Evolutionary conservation across 495 filamentous ascomycete species (phyloP), one percentile per base, ranked within the genome.

Genomic region (Cryomyces antarcticus): DNA sequence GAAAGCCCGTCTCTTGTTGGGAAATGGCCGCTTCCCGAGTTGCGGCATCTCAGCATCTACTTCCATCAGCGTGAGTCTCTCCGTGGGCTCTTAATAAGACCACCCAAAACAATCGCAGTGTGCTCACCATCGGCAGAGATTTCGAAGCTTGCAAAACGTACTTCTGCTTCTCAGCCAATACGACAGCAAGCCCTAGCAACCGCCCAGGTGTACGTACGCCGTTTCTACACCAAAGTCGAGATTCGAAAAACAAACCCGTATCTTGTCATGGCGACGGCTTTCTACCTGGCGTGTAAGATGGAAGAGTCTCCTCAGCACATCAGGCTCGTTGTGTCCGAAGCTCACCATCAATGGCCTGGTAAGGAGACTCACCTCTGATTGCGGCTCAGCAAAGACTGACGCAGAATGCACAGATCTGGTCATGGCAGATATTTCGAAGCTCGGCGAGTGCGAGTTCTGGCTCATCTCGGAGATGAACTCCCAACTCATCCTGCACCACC

Each of bases 241-340:
- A 82, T 96, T 50, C 76, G 89, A 43, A 76, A 78, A 37, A 96
- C 88, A 24, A 97, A 95, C 51, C 88, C 89, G 11, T 93, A 92
- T 60, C 74, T 96, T 11, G 71, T 96, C 38, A 66, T 94, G 47
- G 76, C 82, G 28, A 96, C 89, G 4, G 84, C 88, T 28, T 65
- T 96, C 47, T 97, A 97, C 61, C 68, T 97, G 31, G 89, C 92
- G 39, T 93, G 86, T 64, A 97, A 97, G 62, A 94, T 93, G 82
- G 89, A 97, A 59, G 89, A 97, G 61, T 88, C 78, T 48, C 92
- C 89, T 28, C 87, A 94, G 58, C 92, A 97, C 59, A 96, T 97
- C 47, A 72, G 88, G 30, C 70, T 87, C 40, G 72, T 97, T 37
- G 75, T 86, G 2, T 74, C 71, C 5, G 88, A 97, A 58, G 83